These are phyloP conservation scores for Thielaviopsis musarum DNA, from an alignment of 2,329 filamentous ascomycete genomes.

Conservation along the genomic window DNA sequence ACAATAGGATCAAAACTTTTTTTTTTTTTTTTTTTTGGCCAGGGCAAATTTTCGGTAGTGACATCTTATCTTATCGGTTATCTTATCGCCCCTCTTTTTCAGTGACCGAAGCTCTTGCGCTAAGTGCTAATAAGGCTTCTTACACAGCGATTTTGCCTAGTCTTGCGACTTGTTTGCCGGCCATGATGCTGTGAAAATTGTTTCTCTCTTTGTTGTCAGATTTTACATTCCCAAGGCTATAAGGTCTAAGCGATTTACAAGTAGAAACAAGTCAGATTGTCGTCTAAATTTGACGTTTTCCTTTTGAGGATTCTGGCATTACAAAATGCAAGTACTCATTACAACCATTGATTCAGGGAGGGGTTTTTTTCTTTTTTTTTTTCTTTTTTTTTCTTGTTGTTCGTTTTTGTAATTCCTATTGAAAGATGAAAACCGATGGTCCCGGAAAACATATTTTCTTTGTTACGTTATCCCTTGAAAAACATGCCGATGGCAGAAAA, in stretches of 20 bases:
- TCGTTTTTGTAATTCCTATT: no score
- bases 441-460: background rate
- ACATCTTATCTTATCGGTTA: slow-evolving; percentile 14
- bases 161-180: background rate
- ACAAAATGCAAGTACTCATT: no score
- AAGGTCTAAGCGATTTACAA: no score
- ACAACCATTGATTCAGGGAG: no score
- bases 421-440: no score
- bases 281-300: background rate
- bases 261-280: background rate
- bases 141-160: background rate
- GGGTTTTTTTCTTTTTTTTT: no score
- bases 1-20: background rate
- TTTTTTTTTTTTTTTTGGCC: background rate
- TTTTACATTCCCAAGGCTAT: no score
- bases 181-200: background rate
- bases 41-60: slow-evolving; percentile 6
- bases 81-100: slow-evolving; percentile 13
- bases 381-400: no score
- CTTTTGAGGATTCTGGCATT: no score
- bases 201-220: background rate
- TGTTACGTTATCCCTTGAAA: background rate
- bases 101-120: background rate
- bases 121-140: background rate
- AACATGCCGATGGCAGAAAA: no score